Evolutionary conservation across 1,139 yeast species (phyloP).

Genomic region (Sugiyamaella neomexicana): DNA sequence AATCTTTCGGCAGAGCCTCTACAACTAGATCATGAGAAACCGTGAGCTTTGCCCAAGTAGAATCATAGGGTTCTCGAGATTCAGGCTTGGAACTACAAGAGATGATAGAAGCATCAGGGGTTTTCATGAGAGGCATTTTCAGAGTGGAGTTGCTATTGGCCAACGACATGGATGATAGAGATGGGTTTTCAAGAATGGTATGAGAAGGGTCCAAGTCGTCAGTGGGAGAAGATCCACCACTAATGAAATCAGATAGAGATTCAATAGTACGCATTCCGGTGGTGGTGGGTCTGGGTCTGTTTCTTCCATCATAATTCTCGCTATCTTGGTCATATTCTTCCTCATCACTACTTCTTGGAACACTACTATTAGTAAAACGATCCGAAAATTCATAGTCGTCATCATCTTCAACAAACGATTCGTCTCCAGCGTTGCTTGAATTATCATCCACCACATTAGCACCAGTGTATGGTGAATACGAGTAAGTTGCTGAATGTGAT

Average conservation of each 20-base stretch:
- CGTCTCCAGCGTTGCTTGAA: conserved; percentile 16
- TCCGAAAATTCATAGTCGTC: conserved; percentile 16
- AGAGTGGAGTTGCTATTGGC: conserved; percentile 25
- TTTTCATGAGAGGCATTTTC: conserved; percentile 23
- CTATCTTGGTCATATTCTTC: conserved; percentile 8
- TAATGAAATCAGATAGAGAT: too few species aligned
- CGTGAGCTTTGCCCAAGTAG: conserved; percentile 10
- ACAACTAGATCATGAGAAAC: conserved; percentile 1
- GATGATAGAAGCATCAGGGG: conserved; percentile 7
- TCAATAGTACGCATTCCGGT: too few species aligned
- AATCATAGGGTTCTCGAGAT: conserved; percentile 2
- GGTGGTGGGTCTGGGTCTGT: too few species aligned
- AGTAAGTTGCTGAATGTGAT: too few species aligned
- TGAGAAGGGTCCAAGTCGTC: conserved; percentile 6
- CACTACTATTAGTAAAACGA: conserved; percentile 14
- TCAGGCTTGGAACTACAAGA: conserved; percentile 2
- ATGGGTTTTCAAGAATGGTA: conserved; percentile 14
- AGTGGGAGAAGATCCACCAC: too few species aligned
- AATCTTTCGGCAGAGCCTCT: not conserved
- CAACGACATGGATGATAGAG: conserved; percentile 23
- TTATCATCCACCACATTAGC: conserved; percentile 8
- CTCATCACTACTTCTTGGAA: conserved; percentile 15
- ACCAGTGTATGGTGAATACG: not conserved
- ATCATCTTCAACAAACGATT: conserved; percentile 11
- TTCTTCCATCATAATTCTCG: not conserved